Base-by-base conservation (phyloP, 2,329 filamentous ascomycete species). In the Orbilia brochopaga region DNA sequence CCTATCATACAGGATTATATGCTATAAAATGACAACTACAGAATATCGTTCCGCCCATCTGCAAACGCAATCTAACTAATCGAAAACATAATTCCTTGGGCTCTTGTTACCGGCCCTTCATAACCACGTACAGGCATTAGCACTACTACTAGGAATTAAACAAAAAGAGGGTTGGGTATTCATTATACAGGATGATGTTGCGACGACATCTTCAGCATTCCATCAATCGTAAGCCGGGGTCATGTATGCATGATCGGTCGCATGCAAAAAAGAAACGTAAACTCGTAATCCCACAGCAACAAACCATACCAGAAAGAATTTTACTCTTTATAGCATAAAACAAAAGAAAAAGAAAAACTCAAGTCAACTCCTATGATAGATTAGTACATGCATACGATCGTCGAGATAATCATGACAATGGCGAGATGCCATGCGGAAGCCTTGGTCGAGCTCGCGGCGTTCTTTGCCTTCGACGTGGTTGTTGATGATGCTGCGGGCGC, bases 381-480 rank as follows among this genome's bases (percentile, higher is more conserved):
- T 63, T 51, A 69, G 65, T 63, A 70, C 53, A 70, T 46, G 54
- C 66, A 59, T 19, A 70, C 50, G 54, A 70, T 32, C 37, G 48
- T 55, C 40, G 66, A 54, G 27, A 70, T 52, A 42, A 57, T 52
- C 60, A 70, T 60, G 42, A 51, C 59, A 54, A 64, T 46, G 42
- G 55, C 66, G 21, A 70, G 21, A 44, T 24, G 53, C 60, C 54
- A 58, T 42, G 48, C 32, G 40, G 59, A 64, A 56, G 55, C 32
- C 46, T 40, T 27, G 5, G 59, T 17, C 30, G 54, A 64, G 40
- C 59, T 59, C 27, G 59, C 66, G 7, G 66, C 53, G 30, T 70
- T 70, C 19, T 42, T 42, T 5, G 46, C 5, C 46, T 13, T 51
- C 23, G 46, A 51, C 46, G 46, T 23, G n/a, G 66, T 64, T 0